Percentiles rank a stretch among this genome's conserved stretches.
These are phyloP conservation scores for Stachybotrys echinatus DNA, from an alignment of 2,329 filamentous ascomycete species.

Conservation along the genomic window DNA sequence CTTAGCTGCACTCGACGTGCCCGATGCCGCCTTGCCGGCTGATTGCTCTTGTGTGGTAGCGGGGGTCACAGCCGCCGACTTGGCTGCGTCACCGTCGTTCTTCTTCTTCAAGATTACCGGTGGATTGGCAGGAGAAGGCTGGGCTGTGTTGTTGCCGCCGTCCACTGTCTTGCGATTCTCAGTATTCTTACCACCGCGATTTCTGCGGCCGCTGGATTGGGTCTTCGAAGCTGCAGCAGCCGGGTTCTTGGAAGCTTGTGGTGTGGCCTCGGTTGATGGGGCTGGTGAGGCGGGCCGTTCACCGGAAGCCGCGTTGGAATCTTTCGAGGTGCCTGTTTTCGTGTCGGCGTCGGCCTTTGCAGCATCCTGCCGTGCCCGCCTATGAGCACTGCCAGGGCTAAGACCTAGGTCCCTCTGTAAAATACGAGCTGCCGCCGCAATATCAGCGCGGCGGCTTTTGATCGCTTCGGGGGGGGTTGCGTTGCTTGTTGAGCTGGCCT, in stretches of 20 bases:
- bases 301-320: slow-evolving; percentile 13
- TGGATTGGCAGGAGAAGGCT: slow-evolving; percentile 19
- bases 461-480: slow-evolving; percentile 28
- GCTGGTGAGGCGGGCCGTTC: slow-evolving; percentile 14
- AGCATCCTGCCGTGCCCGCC: slow-evolving; percentile 53
- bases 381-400: slow-evolving; percentile 56
- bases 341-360: slow-evolving; percentile 48
- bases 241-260: slow-evolving; percentile 14
- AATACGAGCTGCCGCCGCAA: slow-evolving; percentile 59
- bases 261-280: slow-evolving; percentile 10
- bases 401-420: slow-evolving; percentile 62
- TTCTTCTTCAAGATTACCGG: slow-evolving; percentile 39
- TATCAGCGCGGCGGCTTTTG: slow-evolving; percentile 55
- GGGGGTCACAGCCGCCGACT: slow-evolving; percentile 17
- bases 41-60: slow-evolving; percentile 17
- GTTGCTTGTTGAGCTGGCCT: slow-evolving; percentile 18
- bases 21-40: slow-evolving; percentile 8
- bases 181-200: slow-evolving; percentile 29
- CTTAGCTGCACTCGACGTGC: neutral
- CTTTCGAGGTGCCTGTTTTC: slow-evolving; percentile 33
- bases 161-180: slow-evolving; percentile 33
- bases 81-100: slow-evolving; percentile 20
- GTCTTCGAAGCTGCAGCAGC: slow-evolving; percentile 17
- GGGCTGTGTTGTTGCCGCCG: slow-evolving; percentile 17
- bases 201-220: slow-evolving; percentile 21